Evolutionary conservation across 2,329 filamentous ascomycete species (phyloP).

Genomic region (Pestalotiopsis sp.): DNA sequence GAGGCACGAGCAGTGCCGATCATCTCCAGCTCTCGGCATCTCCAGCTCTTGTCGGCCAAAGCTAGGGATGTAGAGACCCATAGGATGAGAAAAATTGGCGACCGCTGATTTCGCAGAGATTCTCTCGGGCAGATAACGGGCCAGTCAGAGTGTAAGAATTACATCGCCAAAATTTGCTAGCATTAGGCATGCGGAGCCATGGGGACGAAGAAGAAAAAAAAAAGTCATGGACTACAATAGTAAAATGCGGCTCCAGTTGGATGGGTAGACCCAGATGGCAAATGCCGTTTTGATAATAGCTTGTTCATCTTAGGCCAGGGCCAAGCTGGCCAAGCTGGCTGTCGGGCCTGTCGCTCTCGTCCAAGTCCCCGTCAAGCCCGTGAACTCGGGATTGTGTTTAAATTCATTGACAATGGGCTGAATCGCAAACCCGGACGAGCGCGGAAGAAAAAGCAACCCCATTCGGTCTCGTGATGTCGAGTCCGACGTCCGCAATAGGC

Average conservation of each 20-base stretch:
- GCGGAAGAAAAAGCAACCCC: not conserved
- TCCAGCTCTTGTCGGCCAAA: not conserved
- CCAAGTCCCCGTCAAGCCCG: not conserved
- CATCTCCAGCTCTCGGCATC: constrained; percentile 1
- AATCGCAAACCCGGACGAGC: not conserved
- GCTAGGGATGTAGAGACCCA: not conserved
- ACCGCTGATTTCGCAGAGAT: not conserved
- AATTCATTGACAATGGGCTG: not conserved
- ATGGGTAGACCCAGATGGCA: not conserved
- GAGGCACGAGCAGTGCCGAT: not conserved
- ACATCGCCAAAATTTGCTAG: not conserved
- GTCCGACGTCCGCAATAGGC: not conserved
- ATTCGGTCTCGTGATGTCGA: not conserved
- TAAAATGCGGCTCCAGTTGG: not conserved
- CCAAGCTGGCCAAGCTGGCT: not conserved
- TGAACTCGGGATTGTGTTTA: not conserved
- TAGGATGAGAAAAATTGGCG: not conserved
- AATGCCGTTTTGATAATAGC: not conserved
- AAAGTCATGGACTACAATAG: not conserved
- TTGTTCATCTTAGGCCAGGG: not conserved
- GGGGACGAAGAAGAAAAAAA: not conserved
- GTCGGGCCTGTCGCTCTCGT: not conserved
- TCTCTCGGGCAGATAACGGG: not conserved
- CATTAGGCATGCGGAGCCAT: not conserved
- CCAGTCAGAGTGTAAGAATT: constrained; percentile 12